Conservation (phyloP, 2,329 filamentous ascomycete genomes). For the Colletotrichum sp. region DNA sequence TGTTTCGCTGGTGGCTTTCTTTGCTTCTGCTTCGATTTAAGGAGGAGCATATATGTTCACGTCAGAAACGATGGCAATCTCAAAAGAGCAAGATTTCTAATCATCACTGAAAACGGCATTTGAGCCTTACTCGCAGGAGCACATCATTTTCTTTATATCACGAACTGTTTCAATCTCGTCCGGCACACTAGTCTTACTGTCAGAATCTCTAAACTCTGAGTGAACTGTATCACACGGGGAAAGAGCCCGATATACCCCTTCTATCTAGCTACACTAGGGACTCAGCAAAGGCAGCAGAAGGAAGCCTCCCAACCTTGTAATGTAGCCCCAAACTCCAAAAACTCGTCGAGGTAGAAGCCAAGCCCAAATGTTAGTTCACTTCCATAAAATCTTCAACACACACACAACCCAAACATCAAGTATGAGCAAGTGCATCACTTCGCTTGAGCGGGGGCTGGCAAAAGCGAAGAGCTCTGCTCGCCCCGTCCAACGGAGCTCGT, state of each 20-base stretch:
- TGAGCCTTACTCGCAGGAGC: background rate
- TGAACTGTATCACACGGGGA: background rate
- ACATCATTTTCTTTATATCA: no score
- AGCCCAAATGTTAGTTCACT: background rate
- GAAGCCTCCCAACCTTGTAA: background rate
- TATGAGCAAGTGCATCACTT: background rate
- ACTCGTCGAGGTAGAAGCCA: background rate
- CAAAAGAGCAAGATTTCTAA: rapidly evolving
- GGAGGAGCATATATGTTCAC: background rate
- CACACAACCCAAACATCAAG: background rate
- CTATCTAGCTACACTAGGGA: background rate
- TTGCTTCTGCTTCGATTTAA: background rate
- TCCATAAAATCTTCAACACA: background rate
- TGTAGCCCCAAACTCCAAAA: background rate
- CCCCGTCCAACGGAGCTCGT: background rate
- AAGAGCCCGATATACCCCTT: background rate
- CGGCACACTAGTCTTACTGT: background rate
- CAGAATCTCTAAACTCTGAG: background rate
- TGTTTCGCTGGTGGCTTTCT: background rate
- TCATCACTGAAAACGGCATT: background rate
- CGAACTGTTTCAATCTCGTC: background rate
- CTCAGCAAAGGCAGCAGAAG: background rate
- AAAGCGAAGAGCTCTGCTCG: background rate
- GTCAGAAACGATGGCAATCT: background rate
- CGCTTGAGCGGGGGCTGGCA: background rate